Evolutionary conservation across 1,284 basidiomycete genomes (phyloP), one percentile per base, ranked within the genome.

Genomic region (Tylopilus orsonianus): DNA sequence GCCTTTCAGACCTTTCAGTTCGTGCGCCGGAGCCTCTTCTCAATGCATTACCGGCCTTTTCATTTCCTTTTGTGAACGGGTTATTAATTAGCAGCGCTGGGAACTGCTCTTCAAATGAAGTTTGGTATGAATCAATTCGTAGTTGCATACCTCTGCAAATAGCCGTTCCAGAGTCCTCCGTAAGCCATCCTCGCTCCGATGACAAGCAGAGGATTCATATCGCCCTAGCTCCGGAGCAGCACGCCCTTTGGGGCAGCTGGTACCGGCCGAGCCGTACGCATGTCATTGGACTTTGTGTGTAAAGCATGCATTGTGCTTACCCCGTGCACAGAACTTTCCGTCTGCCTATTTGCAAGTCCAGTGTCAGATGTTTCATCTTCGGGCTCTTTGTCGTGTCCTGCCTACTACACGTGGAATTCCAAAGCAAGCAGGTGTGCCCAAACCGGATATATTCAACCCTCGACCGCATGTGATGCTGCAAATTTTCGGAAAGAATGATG

Each of bases 231-330:
- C 37, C 14, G 51, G 44, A 40, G 41, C 24, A 9, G 32, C 35
- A 5, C 58, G 54, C 38, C 50, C 50, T 38, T 42, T 18, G 41
- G 12, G 54, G 20, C 9, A 30, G 14, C 18, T 49, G 56, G 56
- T 53, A 56, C 41, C 54, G 58, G 60, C 54, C 56, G 19, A 56
- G 33, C 39, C 34, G 48, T 62, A 41, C 22, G 54, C 30, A 29
- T 36, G n/a, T 29, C 26, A 4, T 22, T 4, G n/a, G 3, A n/a
- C 6, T 32, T 14, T 13, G 24, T 26, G 20, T 23, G 32, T 36
- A 26, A 32, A 22, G 26, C 4, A 13, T 14, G n/a, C 27, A 8
- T 20, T 6, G 14, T 23, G 40, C 47, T 53, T 24, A 56, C 32
- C 18, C 7, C 13, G 8, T 44, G 35, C 16, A 49, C 30, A 56